Evolutionary conservation across 208 protist species (phyloP), one percentile per base, ranked within the genome.

Genomic region (Lotmaria passim): DNA sequence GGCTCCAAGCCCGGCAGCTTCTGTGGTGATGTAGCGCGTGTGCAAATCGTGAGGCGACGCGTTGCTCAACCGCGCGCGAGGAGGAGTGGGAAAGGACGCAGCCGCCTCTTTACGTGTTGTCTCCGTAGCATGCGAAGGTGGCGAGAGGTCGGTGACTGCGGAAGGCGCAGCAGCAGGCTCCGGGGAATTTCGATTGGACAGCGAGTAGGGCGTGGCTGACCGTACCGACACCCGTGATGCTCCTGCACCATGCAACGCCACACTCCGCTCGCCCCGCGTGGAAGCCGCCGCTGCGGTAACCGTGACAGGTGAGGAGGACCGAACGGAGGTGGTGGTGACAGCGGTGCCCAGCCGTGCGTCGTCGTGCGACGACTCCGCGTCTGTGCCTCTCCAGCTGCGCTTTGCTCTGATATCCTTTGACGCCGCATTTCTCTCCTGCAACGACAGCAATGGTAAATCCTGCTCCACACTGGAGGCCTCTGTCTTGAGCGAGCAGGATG

Each of bases 201-300:
- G 8, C 26, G 43, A 30, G 19, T 28, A 17, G n/a, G n/a, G n/a
- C 14, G 43, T 41, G 11, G 52, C 43, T 11, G 48, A 53, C 6
- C 50, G 56, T 17, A 60, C 31, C 4, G 59, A 67, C 7, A 44
- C 24, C 1, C 23, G 21, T 7, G 62, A 53, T 0, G 17, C 39
- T 1, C 15, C 41, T 4, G 52, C 47, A 41, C 43, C 52, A 39
- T 38, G 55, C 15, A 52, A 56, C 6, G 31, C 38, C 39, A 75
- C 69, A 34, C 60, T 62, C 26, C 43, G 36, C 15, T 38, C 50
- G 3, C 7, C n/a, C 15, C 43, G 52, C 21, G 24, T 23, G 15
- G 47, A 50, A 17, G 59, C 60, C 23, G 46, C 60, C 23, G 46
- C 57, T 15, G 56, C 52, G 30, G 51, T 47, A 12, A 68, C 39